phyloP scores from a whole-genome alignment of 169 alveolate species.

The Eimeria acervulina region DNA sequence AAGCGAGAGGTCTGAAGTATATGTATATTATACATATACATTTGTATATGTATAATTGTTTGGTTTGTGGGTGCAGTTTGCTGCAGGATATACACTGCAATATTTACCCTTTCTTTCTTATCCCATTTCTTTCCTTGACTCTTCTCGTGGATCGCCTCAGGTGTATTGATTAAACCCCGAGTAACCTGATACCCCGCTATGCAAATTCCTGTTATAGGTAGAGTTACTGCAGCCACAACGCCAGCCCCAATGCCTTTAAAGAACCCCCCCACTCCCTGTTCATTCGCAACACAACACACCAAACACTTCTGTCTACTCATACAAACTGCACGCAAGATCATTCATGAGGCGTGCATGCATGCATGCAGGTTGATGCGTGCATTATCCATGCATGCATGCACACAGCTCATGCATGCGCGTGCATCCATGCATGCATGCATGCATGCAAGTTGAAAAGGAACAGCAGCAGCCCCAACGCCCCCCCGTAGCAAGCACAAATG shows the following conservation, averaged over 20 bases:
- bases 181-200: slow-evolving; percentile 94
- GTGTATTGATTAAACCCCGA: slow-evolving; percentile 94
- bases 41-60: no score
- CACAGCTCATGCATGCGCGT: not conserved
- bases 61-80: no score
- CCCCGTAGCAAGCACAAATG: no score
- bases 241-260: slow-evolving; percentile 95
- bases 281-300: not conserved
- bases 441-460: not conserved
- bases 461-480: not conserved
- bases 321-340: no score
- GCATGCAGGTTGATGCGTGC: no score
- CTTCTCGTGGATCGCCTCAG: slow-evolving; percentile 92
- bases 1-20: no score
- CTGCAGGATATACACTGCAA: no score
- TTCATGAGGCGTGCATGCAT: no score
- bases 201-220: slow-evolving; percentile 93
- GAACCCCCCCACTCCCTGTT: slow-evolving; percentile 92
- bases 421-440: not conserved
- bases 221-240: slow-evolving; percentile 92
- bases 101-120: slow-evolving; percentile 89
- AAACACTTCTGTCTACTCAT: no score
- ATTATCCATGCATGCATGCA: no score
- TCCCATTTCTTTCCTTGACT: slow-evolving; percentile 94
- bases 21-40: no score